Percentiles rank a stretch among this genome's conserved stretches.
Evolutionary conservation across 306 rosid species (phyloP).

Genomic region (Sechiopsis laciniata): DNA sequence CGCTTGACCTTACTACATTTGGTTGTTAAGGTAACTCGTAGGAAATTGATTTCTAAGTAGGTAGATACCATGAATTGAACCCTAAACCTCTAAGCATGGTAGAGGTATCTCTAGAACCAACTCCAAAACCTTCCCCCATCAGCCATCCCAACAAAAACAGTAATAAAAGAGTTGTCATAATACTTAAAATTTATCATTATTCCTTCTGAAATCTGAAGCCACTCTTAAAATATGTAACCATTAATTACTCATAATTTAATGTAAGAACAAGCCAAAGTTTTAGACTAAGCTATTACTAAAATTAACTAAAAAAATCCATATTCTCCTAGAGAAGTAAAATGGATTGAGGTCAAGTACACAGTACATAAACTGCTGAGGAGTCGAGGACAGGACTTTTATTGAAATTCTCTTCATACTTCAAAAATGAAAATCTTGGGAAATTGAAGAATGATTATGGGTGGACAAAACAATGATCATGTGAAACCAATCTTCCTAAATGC

Average conservation of each 20-base stretch:
- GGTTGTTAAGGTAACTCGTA: too few species aligned
- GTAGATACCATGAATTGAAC: too few species aligned
- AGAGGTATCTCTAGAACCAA: not conserved
- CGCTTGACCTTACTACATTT: too few species aligned
- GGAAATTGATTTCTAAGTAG: too few species aligned
- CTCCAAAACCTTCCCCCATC: not conserved
- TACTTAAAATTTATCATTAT: not conserved
- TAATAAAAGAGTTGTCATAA: not conserved
- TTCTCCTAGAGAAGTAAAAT: constrained; percentile 1
- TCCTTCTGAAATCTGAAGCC: not conserved
- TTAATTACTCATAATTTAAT: not conserved
- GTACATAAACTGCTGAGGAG: not conserved
- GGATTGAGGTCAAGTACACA: not conserved
- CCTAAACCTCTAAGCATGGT: not conserved
- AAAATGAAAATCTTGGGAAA: not conserved
- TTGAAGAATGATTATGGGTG: not conserved
- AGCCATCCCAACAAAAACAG: not conserved
- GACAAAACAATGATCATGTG: not conserved
- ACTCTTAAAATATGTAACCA: constrained; percentile 8
- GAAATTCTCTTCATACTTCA: constrained; percentile 1
- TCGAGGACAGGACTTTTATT: not conserved
- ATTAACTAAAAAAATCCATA: not conserved
- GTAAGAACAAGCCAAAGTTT: not conserved
- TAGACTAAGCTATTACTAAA: constrained; percentile 4
- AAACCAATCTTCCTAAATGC: not conserved